Percentiles rank a stretch among this genome's conserved stretches.
phyloP scores from a whole-genome alignment of 2,329 filamentous ascomycete species.

The Elsinoe arachidis region DNA sequence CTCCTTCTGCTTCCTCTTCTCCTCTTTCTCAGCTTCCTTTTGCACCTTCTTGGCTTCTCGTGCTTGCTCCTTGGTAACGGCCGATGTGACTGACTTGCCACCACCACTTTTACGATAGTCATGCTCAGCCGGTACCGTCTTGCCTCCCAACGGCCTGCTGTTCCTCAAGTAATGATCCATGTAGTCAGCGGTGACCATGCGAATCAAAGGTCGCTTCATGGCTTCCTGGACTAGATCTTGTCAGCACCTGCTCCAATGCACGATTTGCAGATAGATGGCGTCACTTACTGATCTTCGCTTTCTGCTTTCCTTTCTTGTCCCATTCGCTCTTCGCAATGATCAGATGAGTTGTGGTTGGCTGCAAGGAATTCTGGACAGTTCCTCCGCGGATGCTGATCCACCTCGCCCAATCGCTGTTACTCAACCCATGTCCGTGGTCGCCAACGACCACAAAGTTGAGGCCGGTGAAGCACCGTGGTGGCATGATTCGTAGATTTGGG shows the following conservation, averaged over 20 bases:
- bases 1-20: constrained; percentile 18
- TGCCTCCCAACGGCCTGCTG: constrained; percentile 22
- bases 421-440: constrained; percentile 42
- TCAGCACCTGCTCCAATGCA: neutral
- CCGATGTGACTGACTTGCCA: neutral
- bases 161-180: constrained; percentile 41
- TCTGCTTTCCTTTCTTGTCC: constrained; percentile 28
- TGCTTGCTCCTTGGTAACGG: constrained; percentile 22
- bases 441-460: constrained; percentile 51
- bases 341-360: constrained; percentile 59
- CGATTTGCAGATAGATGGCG: constrained; percentile 18
- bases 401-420: constrained; percentile 48
- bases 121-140: neutral
- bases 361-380: constrained; percentile 43
- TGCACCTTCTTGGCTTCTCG: constrained; percentile 18
- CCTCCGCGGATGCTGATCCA: constrained; percentile 62
- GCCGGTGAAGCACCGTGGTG: neutral
- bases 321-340: constrained; percentile 58
- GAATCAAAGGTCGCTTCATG: constrained; percentile 16
- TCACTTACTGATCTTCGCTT: neutral
- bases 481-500: neutral
- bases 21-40: constrained; percentile 24
- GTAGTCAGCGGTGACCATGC: constrained; percentile 37
- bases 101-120: neutral
- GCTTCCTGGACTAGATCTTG: constrained; percentile 15